Base-by-base conservation (phyloP, 768 basidiomycete species). In the Trametes cingulata region DNA sequence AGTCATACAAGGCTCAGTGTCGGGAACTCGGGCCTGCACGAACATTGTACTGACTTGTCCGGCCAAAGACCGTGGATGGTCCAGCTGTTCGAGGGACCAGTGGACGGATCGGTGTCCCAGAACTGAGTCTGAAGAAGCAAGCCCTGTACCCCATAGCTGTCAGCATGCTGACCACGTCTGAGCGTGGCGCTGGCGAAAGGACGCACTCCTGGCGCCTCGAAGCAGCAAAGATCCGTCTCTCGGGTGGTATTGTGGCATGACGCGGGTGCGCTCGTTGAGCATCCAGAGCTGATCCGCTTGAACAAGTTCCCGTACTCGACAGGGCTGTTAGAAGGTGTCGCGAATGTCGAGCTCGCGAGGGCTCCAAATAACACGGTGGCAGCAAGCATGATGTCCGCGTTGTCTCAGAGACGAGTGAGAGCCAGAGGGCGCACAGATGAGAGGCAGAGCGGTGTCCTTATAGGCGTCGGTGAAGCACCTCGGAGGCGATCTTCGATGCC, bases 31-130 rank as follows among this genome's bases (percentile, higher is more conserved):
- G 25, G 19, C 9, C 6, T 36, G 59, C 17, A 14, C 25, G 15
- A 7, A 33, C 14, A 14, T 22, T 5, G 15, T 46, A 72, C 79
- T 51, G 63, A 85, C 84, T 83, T 72, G 65, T 86, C 87, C 3
- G 85, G 84, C 87, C 87, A 89, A 41, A 87, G 75, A 59, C 87
- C 87, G 54, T 88, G 88, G 58, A 90, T 85, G 1, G 87, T 91
- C 88, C 89, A 91, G 66, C 84, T 85, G 65, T 87, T 65, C 10
- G 69, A 70, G 6, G 89, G 89, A 12, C 89, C 88, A 19, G 82
- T 84, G 3, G 80, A 70, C 0, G 86, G 83, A 47, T 83, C 66
- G 2, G 84, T 86, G 62, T 90, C 87, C 88, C 89, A 91, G 73
- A 90, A 88, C 84, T 88, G 83, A 1, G 81, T 80, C 61, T 87